A percentile compares a stretch with the other conserved stretches of the same genome.
phyloP scores from a whole-genome alignment of 2,329 filamentous ascomycete species.

The Arthrobotrys musiformis region DNA sequence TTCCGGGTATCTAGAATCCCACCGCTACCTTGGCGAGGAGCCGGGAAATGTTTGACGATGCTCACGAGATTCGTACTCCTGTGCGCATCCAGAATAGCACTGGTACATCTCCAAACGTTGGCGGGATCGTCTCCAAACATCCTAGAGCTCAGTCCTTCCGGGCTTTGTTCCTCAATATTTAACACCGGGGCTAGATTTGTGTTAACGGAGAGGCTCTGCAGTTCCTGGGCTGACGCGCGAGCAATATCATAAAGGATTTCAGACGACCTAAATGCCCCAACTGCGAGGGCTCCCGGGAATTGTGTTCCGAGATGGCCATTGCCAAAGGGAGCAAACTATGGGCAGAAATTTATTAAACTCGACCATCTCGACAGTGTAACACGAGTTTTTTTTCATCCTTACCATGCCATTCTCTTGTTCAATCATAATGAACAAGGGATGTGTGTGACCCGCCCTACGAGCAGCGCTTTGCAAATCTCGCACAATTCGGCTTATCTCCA shows the following conservation, averaged over 20 bases:
- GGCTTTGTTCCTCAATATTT: conserved; percentile 90
- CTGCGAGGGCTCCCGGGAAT: conserved; percentile 95
- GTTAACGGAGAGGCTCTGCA: conserved; percentile 93
- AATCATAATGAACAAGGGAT: conserved; percentile 87
- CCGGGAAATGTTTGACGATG: conserved; percentile 60
- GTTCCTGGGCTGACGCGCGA: conserved; percentile 90
- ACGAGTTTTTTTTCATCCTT: conserved; percentile 8
- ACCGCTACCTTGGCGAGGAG: conserved; percentile 47
- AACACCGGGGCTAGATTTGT: conserved; percentile 93
- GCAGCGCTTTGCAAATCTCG: conserved; percentile 93
- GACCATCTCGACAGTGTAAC: not conserved
- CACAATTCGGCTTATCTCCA: conserved; percentile 86
- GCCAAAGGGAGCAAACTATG: conserved; percentile 59
- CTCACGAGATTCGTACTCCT: conserved; percentile 65
- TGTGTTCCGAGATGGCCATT: conserved; percentile 66
- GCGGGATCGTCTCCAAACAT: conserved; percentile 93
- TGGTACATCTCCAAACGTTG: conserved; percentile 91
- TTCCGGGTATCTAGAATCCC: conserved; percentile 45
- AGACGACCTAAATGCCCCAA: conserved; percentile 88
- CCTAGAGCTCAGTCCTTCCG: conserved; percentile 88
- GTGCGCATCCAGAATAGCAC: conserved; percentile 90
- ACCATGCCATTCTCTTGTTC: conserved; percentile 90
- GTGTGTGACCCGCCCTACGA: conserved; percentile 86
- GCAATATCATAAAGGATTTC: conserved; percentile 89
- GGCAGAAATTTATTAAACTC: conserved; percentile 41